Evolutionary conservation across 192 early-diverging fungal genomes (phyloP).

Genomic region (Coemansia sp.): DNA sequence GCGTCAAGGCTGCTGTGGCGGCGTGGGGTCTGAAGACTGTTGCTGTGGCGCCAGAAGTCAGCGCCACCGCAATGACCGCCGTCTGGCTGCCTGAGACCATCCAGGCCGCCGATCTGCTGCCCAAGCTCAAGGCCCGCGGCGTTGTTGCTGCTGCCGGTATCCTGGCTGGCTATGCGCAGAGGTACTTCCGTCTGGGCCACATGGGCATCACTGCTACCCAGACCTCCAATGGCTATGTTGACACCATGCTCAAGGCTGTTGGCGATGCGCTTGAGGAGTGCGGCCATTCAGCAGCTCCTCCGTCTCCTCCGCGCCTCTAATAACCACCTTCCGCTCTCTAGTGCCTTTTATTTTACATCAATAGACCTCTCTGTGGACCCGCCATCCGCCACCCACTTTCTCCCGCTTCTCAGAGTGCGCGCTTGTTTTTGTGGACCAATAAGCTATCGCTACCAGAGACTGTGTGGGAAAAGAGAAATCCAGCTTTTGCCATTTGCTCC

Average conservation of each 20-base stretch:
- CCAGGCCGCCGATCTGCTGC: conserved; percentile 71
- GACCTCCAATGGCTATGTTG: conserved; percentile 61
- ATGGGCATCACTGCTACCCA: conserved; percentile 81
- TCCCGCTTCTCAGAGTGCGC: no score
- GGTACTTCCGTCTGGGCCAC: conserved; percentile 95
- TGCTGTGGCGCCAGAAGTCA: conserved; percentile 54
- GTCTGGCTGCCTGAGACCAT: conserved; percentile 86
- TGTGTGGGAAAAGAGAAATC: no score
- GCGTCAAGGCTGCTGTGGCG: conserved; percentile 70
- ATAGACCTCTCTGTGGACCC: background rate
- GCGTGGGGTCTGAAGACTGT: conserved; percentile 77
- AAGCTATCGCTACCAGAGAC: no score
- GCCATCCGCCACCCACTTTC: no score
- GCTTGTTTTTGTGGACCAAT: no score
- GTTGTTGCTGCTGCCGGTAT: conserved; percentile 93
- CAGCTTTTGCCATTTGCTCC: no score
- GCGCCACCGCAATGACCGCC: conserved; percentile 80
- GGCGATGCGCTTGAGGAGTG: conserved; percentile 59
- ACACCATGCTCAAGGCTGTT: conserved; percentile 65
- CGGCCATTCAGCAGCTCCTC: conserved; percentile 23
- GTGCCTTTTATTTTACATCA: background rate
- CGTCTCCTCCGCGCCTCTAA: conserved; percentile 45
- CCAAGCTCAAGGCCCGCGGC: conserved; percentile 73
- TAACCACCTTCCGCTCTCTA: background rate
- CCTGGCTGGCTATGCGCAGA: conserved; percentile 71